Conservation (phyloP, 257 asterid species). For the Anisodus acutangulus region DNA sequence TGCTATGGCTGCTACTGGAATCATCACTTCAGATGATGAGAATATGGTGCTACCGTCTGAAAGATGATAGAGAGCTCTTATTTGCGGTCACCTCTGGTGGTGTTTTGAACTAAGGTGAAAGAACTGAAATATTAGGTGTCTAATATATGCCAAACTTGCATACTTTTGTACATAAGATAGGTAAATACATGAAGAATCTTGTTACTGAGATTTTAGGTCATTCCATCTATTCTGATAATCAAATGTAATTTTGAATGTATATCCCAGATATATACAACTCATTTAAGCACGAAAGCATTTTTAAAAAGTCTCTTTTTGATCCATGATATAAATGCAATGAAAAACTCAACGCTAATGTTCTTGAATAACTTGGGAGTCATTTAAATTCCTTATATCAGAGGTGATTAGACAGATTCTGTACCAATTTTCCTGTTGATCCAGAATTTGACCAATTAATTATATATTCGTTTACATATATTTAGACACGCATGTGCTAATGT, state of each 20-base stretch:
- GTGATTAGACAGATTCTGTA: too few relatives aligned
- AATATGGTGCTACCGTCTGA: background rate
- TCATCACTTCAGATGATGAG: conserved; percentile 21
- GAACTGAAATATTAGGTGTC: background rate
- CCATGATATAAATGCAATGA: background rate
- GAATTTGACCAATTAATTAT: too few relatives aligned
- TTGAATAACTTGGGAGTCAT: too few relatives aligned
- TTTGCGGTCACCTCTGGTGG: conserved; percentile 7
- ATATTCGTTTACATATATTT: too few relatives aligned
- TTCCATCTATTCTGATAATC: background rate
- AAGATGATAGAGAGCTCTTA: conserved; percentile 13
- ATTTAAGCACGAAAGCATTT: background rate
- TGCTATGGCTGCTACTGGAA: conserved; percentile 21
- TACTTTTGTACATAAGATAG: conserved; percentile 18
- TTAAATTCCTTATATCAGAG: too few relatives aligned
- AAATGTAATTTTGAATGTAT: background rate
- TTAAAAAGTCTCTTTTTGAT: background rate
- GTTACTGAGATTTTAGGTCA: background rate
- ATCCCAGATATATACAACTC: background rate
- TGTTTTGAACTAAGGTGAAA: background rate
- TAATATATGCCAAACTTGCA: conserved; percentile 15
- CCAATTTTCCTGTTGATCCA: too few relatives aligned
- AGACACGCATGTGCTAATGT: too few relatives aligned
- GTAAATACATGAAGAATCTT: background rate
- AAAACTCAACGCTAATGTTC: too few relatives aligned